A percentile compares a stretch with the other conserved stretches of the same genome.
These are phyloP conservation scores for Clitopilus hobsonii DNA, from an alignment of 768 basidiomycete species.

Conservation along the genomic window DNA sequence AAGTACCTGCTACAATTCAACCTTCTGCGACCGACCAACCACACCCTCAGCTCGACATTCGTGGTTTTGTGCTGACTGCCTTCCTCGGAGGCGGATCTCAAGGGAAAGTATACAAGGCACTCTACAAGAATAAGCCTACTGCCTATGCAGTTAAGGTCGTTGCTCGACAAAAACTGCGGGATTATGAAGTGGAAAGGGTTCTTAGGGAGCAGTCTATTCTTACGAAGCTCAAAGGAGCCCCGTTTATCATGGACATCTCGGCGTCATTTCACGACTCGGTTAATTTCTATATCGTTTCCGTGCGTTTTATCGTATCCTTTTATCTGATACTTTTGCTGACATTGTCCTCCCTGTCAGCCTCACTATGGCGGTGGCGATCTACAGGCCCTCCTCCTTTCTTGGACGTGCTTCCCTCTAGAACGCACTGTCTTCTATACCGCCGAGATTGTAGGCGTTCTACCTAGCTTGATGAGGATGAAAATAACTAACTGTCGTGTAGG, in stretches of 20 bases:
- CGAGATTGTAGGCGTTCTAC: conserved; percentile 17
- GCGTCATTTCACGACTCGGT: conserved; percentile 12
- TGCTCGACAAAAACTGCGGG: not conserved
- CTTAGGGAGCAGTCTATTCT: conserved; percentile 10
- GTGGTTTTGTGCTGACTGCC: conserved; percentile 4
- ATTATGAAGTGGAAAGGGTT: not conserved
- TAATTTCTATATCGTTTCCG: conserved; percentile 14
- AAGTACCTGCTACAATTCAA: too few species aligned
- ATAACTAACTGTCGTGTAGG: conserved; percentile 1
- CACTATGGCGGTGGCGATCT: conserved; percentile 13
- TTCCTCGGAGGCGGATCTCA: conserved; percentile 11
- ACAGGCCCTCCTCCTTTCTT: not conserved
- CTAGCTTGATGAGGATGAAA: too few species aligned
- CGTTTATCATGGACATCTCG: conserved; percentile 9
- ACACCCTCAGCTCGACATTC: not conserved
- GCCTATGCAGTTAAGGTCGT: not conserved
- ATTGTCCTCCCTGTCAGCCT: conserved; percentile 1
- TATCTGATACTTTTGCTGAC: not conserved
- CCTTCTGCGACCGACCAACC: too few species aligned
- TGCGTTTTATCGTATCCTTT: not conserved
- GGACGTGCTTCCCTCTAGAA: conserved; percentile 3
- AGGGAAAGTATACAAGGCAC: conserved; percentile 10
- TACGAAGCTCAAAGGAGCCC: conserved; percentile 1
- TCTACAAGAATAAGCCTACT: not conserved
- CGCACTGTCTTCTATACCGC: conserved; percentile 21